phyloP scores from a whole-genome alignment of 441 rosid species.

The Melastoma candidum region DNA sequence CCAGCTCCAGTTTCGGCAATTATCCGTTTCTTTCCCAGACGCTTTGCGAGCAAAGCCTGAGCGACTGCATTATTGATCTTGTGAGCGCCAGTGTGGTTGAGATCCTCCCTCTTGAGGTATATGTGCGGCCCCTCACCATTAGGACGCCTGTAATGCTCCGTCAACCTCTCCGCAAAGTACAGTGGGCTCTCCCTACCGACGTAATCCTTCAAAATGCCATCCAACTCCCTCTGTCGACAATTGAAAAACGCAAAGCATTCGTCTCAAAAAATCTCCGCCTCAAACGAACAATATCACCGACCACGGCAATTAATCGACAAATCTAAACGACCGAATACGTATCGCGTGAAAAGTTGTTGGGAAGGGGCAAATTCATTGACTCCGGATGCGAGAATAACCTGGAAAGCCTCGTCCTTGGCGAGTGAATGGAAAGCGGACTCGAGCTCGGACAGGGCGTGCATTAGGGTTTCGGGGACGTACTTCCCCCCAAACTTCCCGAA shows the following conservation, averaged over 20 bases:
- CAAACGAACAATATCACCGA: not conserved
- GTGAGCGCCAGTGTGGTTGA: constrained; percentile 93
- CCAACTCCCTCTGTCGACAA: constrained; percentile 51
- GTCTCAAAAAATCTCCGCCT: not conserved
- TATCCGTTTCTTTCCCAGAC: constrained; percentile 64
- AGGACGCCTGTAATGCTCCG: constrained; percentile 60
- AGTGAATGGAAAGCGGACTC: constrained; percentile 63
- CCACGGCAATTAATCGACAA: not conserved
- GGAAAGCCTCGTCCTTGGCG: constrained; percentile 50
- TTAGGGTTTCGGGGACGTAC: constrained; percentile 87
- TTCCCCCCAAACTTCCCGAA: constrained; percentile 90
- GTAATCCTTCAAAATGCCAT: constrained; percentile 71
- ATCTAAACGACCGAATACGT: too few species aligned
- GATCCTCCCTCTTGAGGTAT: constrained; percentile 89
- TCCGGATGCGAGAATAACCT: constrained; percentile 29
- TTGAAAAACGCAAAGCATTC: not conserved
- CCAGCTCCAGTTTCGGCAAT: constrained; percentile 98
- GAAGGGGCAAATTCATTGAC: too few species aligned
- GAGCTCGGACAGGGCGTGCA: constrained; percentile 77
- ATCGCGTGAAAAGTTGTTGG: too few species aligned
- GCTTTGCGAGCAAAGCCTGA: constrained; percentile 80
- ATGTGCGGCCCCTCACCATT: constrained; percentile 76
- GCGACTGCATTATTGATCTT: constrained; percentile 90
- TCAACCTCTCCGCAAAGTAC: constrained; percentile 80
- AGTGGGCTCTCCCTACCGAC: constrained; percentile 93